Evolutionary conservation across 2,329 filamentous ascomycete species (phyloP).

Genomic region (Eutypa lata): DNA sequence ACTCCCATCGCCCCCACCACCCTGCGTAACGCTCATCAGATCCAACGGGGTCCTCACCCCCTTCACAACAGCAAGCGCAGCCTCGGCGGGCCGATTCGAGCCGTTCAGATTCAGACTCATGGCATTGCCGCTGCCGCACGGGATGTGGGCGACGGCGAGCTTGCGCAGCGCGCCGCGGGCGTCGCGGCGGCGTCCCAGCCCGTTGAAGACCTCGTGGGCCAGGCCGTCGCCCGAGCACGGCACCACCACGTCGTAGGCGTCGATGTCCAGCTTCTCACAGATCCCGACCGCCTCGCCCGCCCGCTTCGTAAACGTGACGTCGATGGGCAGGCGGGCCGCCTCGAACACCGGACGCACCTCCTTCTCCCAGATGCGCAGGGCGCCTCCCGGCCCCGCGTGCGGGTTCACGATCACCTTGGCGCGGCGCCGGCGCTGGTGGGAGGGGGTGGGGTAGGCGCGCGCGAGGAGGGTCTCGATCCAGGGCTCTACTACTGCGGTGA

Average conservation of each 20-base stretch:
- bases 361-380: conserved; percentile 68
- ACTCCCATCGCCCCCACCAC: conserved; percentile 39
- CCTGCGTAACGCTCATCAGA: conserved; percentile 83
- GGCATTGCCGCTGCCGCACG: conserved; percentile 91
- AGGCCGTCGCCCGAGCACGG: conserved; percentile 91
- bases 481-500: conserved; percentile 44
- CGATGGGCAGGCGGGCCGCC: conserved; percentile 73
- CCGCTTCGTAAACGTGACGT: conserved; percentile 68
- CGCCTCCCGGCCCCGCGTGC: conserved; percentile 77
- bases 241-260: conserved; percentile 79
- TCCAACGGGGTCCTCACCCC: conserved; percentile 82
- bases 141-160: conserved; percentile 81
- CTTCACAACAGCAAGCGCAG: conserved; percentile 83
- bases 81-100: conserved; percentile 69
- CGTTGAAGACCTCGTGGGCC: conserved; percentile 93
- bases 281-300: conserved; percentile 78
- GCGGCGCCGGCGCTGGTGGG: conserved; percentile 68
- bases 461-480: conserved; percentile 67
- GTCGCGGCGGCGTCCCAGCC: conserved; percentile 73
- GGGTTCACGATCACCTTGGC: conserved; percentile 91
- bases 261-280: conserved; percentile 70
- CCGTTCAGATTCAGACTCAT: conserved; percentile 89
- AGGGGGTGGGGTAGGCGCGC: conserved; percentile 66
- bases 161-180: conserved; percentile 70
- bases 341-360: conserved; percentile 79